Base-by-base conservation (phyloP, 768 basidiomycete genomes). In the Candolleomyces eurysporus region DNA sequence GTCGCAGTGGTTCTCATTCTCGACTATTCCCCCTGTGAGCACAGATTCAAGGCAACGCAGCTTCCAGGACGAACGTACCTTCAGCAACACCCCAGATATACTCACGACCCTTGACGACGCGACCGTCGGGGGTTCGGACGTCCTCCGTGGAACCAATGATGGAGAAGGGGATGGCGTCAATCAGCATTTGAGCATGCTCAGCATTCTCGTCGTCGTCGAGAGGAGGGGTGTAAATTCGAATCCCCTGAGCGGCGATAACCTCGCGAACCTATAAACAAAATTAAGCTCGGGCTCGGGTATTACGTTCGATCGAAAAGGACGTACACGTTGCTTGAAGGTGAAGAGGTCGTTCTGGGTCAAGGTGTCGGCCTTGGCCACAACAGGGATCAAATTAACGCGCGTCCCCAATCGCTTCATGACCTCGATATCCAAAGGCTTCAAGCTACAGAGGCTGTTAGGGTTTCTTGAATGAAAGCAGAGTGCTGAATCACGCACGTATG, bases 81-180 rank as follows among this genome's bases (percentile, higher is more conserved):
- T 99, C 97, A 9, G 97, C 97, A n/a, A 99, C 95, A 82, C 97
- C 97, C 97, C 97, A 99, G 14, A 96, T 87, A 73, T 99, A 99
- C 76, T 98, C 93, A 68, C 97, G 89, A 50, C 97, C 97, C 78
- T 98, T 98, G 71, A 99, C 97, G 39, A 86, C 76, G 60, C 95
- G 87, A 11, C 97, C 97, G 71, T 98, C 96, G 22, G 82, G 77
- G 4, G 94, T 98, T 68, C 85, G 84, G 51, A 99, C 96, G 66
- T 99, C 96, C 71, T 96, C 89, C 0, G 93, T 98, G 22, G 91
- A 94, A 36, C 97, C 97, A 69, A 99, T 98, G 76, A 99, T 98
- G 21, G 96, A 97, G 81, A 98, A 98, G 0, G 97, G 97, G 78
- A 97, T 96, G 14, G 95, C 93, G 17, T 92, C 88, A n/a, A 84